Conservation (phyloP, 106 monocot genomes). For the Phalaenopsis aphrodite region DNA sequence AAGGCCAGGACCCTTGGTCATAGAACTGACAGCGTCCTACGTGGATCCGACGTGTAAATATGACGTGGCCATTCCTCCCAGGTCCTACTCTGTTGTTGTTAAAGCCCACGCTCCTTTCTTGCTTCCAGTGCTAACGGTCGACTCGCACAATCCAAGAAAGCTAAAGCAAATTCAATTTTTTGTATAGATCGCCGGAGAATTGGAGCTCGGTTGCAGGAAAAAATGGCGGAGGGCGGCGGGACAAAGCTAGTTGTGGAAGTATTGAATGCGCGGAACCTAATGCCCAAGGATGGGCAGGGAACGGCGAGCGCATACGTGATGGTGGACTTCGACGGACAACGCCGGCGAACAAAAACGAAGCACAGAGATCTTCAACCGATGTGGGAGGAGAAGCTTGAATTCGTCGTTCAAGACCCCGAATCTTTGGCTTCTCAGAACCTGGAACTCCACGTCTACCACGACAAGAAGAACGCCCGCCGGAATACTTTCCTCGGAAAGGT, state of each 20-base stretch:
- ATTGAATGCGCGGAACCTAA: slow-evolving; percentile 57
- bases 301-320: slow-evolving; percentile 74
- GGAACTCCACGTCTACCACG: slow-evolving; percentile 64
- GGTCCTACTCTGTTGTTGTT: too few species aligned
- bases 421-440: slow-evolving; percentile 25
- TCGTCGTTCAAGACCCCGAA: slow-evolving; percentile 17
- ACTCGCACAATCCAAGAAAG: too few species aligned
- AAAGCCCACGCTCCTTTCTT: too few species aligned
- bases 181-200: too few species aligned
- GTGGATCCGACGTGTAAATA: too few species aligned
- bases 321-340: slow-evolving; percentile 82
- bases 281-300: slow-evolving; percentile 80
- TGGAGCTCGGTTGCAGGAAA: too few species aligned
- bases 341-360: slow-evolving; percentile 50
- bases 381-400: slow-evolving; percentile 70
- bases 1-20: too few species aligned
- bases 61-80: too few species aligned
- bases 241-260: slow-evolving; percentile 82
- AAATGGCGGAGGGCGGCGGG: slow-evolving; percentile 12
- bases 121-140: too few species aligned
- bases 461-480: slow-evolving; percentile 35
- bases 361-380: slow-evolving; percentile 54
- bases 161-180: too few species aligned
- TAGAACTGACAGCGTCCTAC: too few species aligned
- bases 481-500: slow-evolving; percentile 68